Evolutionary conservation across 352 stramenopile genomes (phyloP).

Genomic region (Phytophthora cajani): DNA sequence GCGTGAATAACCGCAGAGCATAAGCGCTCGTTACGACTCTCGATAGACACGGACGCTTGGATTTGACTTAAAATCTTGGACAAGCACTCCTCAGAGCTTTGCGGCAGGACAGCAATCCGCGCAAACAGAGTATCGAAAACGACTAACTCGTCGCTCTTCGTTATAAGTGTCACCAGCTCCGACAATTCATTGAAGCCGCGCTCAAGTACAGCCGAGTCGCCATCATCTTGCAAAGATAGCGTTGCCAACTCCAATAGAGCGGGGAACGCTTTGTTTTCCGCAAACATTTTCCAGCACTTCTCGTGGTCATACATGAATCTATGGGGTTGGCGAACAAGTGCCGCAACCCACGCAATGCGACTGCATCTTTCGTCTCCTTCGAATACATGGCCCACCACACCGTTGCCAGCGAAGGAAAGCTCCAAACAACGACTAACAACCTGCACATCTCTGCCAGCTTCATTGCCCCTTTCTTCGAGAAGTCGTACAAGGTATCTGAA

Average conservation of each 20-base stretch:
- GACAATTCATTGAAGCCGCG: constrained; percentile 50
- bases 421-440: constrained; percentile 73
- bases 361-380: constrained; percentile 37
- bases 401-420: constrained; percentile 60
- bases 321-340: constrained; percentile 54
- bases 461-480: constrained; percentile 52
- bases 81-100: constrained; percentile 40
- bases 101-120: constrained; percentile 39
- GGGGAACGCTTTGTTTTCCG: constrained; percentile 46
- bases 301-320: constrained; percentile 59
- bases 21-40: constrained; percentile 55
- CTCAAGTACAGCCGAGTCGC: constrained; percentile 7
- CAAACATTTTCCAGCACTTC: constrained; percentile 68
- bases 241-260: constrained; percentile 63
- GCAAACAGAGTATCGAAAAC: constrained; percentile 53
- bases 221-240: constrained; percentile 40
- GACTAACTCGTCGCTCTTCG: constrained; percentile 47
- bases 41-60: constrained; percentile 43
- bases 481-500: constrained; percentile 76
- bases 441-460: constrained; percentile 50
- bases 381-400: constrained; percentile 63
- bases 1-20: constrained; percentile 73
- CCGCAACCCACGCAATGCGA: constrained; percentile 48
- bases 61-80: constrained; percentile 63
- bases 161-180: constrained; percentile 52